These are phyloP conservation scores for Aethionema arabicum DNA, from an alignment of 345 rosid species.

Conservation along the genomic window DNA sequence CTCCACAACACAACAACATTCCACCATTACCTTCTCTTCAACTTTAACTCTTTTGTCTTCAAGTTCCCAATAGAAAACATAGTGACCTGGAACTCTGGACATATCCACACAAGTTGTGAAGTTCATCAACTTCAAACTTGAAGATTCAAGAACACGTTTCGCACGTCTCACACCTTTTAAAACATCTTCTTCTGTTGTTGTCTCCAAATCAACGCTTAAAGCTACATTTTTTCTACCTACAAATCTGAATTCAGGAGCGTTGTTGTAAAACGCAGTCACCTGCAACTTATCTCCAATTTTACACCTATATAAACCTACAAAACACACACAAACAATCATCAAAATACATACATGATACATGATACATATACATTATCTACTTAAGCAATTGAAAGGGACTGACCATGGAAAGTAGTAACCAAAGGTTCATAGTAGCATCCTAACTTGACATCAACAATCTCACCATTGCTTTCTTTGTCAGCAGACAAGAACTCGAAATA, in stretches of 20 bases:
- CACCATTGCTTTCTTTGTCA: no score
- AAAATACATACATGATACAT: no score
- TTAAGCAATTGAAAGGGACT: no score
- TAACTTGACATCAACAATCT: constrained; percentile 52
- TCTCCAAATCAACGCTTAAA: constrained; percentile 50
- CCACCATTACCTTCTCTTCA: constrained; percentile 43
- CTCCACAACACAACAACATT: constrained; percentile 57
- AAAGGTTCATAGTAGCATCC: constrained; percentile 60
- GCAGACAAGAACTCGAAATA: constrained; percentile 64
- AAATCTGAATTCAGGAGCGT: constrained; percentile 55
- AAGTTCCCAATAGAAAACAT: no score
- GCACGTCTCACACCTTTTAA: constrained; percentile 52
- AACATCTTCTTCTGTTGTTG: constrained; percentile 65
- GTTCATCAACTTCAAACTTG: no score
- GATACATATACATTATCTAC: no score
- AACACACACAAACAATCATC: no score
- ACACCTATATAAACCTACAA: constrained; percentile 54
- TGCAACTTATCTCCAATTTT: constrained; percentile 59
- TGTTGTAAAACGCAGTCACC: constrained; percentile 59
- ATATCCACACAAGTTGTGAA: no score
- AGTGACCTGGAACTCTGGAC: no score
- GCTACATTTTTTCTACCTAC: constrained; percentile 48
- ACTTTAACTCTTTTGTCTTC: constrained; percentile 26
- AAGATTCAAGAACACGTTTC: no score
- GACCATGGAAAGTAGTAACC: constrained; percentile 59